phyloP scores from a whole-genome alignment of 176 grass and related monocot species.

The Ensete glaucum region DNA sequence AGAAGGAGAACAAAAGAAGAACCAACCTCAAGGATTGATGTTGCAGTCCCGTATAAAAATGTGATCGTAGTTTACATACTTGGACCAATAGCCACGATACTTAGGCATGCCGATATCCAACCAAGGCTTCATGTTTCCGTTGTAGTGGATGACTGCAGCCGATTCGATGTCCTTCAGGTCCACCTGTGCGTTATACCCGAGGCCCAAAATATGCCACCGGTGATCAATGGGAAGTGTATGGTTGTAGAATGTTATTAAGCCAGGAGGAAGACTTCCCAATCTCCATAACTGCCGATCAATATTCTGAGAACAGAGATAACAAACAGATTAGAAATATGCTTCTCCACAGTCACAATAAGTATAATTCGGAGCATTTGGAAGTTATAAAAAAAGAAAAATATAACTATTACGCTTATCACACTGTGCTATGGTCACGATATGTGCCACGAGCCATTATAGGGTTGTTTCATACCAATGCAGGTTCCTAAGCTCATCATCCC shows the following conservation, averaged over 20 bases:
- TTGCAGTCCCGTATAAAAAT: conserved; percentile 64
- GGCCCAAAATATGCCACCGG: conserved; percentile 63
- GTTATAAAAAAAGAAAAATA: too few species aligned
- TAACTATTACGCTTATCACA: too few species aligned
- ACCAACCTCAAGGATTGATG: conserved; percentile 42
- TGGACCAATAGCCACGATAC: conserved; percentile 65
- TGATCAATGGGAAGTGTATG: conserved; percentile 42
- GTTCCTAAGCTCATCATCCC: too few species aligned
- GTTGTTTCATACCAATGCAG: too few species aligned
- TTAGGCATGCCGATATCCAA: conserved; percentile 71
- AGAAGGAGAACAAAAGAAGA: not conserved
- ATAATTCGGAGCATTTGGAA: too few species aligned
- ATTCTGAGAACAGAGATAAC: conserved; percentile 35
- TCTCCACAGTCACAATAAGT: too few species aligned
- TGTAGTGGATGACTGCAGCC: conserved; percentile 71
- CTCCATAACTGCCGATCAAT: conserved; percentile 58
- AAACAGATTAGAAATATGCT: not conserved
- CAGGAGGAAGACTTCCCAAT: conserved; percentile 80
- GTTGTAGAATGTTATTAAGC: conserved; percentile 78
- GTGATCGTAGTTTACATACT: conserved; percentile 68
- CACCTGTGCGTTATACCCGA: conserved; percentile 73
- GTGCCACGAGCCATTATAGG: too few species aligned
- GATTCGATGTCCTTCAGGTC: conserved; percentile 42
- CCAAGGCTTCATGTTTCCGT: conserved; percentile 90
- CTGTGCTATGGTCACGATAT: too few species aligned